Conservation (phyloP, 2,329 filamentous ascomycete species). For the Phialophora chinensis region DNA sequence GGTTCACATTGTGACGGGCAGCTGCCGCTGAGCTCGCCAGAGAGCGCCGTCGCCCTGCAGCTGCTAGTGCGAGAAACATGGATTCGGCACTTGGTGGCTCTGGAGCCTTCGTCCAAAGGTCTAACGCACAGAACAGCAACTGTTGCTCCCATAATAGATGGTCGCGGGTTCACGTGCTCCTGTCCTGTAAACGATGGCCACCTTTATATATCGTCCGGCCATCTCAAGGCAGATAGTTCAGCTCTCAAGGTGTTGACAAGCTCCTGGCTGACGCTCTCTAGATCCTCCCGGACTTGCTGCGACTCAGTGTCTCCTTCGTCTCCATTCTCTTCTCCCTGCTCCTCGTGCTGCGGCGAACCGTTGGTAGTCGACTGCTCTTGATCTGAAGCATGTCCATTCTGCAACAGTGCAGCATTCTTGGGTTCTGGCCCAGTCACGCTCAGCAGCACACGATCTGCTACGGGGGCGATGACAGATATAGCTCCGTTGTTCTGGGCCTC, state of each 20-base stretch:
- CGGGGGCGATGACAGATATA: constrained; percentile 37
- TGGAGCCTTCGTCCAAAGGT: neutral
- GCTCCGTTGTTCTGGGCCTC: constrained; percentile 39
- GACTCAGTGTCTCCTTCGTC: constrained; percentile 22
- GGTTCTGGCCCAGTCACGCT: constrained; percentile 39
- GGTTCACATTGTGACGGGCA: neutral
- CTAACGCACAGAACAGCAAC: neutral
- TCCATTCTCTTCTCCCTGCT: constrained; percentile 13
- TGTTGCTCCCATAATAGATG: neutral
- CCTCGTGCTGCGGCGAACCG: neutral
- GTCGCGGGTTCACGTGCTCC: neutral
- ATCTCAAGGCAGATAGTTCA: constrained; percentile 36
- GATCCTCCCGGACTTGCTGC: constrained; percentile 35
- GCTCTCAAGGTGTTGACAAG: constrained; percentile 33
- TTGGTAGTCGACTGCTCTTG: neutral
- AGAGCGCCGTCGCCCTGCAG: neutral
- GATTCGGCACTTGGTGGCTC: neutral
- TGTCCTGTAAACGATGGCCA: neutral
- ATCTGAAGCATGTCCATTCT: constrained; percentile 16
- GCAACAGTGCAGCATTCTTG: neutral
- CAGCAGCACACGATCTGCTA: constrained; percentile 39
- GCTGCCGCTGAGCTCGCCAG: neutral
- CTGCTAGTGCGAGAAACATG: neutral
- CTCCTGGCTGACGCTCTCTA: constrained; percentile 38
- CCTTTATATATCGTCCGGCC: constrained; percentile 39